Conservation (phyloP, 768 basidiomycete species). For the Mycena leptocephala region DNA sequence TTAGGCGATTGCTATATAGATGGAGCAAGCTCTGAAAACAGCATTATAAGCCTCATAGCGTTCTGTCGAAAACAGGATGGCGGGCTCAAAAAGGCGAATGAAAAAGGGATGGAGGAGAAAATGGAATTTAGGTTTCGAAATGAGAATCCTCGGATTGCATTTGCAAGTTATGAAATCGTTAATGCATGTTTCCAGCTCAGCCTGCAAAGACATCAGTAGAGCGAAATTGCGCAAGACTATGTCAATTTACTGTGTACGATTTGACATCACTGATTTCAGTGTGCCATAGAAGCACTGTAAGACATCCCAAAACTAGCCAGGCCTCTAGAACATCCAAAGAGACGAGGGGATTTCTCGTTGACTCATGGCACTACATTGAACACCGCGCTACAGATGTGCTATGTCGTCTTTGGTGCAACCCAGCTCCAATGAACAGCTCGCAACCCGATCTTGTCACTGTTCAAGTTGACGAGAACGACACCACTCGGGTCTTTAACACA, state of each 20-base stretch:
- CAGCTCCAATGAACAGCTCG: too few species aligned
- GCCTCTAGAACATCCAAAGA: slow-evolving; percentile 35
- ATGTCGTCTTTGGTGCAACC: too few species aligned
- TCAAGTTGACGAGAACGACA: too few species aligned
- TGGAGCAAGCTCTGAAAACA: slow-evolving; percentile 32
- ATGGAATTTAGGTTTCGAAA: slow-evolving; percentile 40
- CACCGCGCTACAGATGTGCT: too few species aligned
- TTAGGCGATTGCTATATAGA: slow-evolving; percentile 37
- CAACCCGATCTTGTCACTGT: too few species aligned
- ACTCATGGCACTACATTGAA: too few species aligned
- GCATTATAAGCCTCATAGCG: slow-evolving; percentile 45
- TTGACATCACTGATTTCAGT: slow-evolving; percentile 43
- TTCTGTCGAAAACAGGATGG: slow-evolving; percentile 48
- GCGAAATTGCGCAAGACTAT: too few species aligned
- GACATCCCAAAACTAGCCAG: slow-evolving; percentile 41
- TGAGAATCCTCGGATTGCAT: slow-evolving; percentile 43
- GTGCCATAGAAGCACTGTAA: slow-evolving; percentile 47
- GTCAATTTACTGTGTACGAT: slow-evolving; percentile 43
- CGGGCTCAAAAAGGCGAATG: slow-evolving; percentile 46
- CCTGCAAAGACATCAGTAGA: too few species aligned
- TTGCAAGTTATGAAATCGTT: slow-evolving; percentile 34
- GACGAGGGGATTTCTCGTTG: too few species aligned
- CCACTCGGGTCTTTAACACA: too few species aligned
- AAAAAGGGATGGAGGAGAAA: slow-evolving; percentile 45
- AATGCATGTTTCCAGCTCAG: slow-evolving; percentile 38